Percentiles rank a stretch among this genome's conserved stretches.
phyloP scores from a whole-genome alignment of 345 rosid genomes.

The Microthlaspi erraticum region DNA sequence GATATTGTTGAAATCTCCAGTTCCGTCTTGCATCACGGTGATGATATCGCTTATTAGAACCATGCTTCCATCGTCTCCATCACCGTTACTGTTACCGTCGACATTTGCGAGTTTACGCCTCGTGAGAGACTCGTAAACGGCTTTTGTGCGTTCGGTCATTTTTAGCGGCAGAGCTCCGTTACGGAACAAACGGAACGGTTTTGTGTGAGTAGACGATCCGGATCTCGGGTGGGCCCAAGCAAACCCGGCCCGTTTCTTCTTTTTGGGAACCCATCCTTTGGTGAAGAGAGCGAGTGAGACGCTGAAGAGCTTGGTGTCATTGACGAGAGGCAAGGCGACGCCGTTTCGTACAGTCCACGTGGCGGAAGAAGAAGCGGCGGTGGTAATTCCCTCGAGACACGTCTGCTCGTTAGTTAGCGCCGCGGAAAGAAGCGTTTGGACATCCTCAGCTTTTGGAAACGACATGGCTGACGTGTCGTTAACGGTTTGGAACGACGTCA shows the following conservation, averaged over 20 bases:
- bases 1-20: conserved; percentile 69
- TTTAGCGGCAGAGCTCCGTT: conserved; percentile 61
- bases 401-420: conserved; percentile 80
- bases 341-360: conserved; percentile 59
- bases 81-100: conserved; percentile 18
- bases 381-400: conserved; percentile 68
- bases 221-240: conserved; percentile 45
- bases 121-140: conserved; percentile 49
- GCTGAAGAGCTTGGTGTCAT: conserved; percentile 79
- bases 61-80: conserved; percentile 48
- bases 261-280: conserved; percentile 74
- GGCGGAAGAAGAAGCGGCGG: conserved; percentile 48
- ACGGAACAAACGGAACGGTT: conserved; percentile 38
- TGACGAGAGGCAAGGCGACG: conserved; percentile 54
- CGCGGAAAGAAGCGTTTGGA: conserved; percentile 78
- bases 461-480: conserved; percentile 56
- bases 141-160: conserved; percentile 58
- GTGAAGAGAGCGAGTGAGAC: conserved; percentile 78
- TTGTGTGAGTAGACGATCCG: conserved; percentile 24
- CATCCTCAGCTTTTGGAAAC: conserved; percentile 57
- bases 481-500: conserved; percentile 52
- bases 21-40: conserved; percentile 70
- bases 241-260: conserved; percentile 49
- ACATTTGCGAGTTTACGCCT: conserved; percentile 43
- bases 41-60: conserved; percentile 61